These are phyloP conservation scores for Tinospora cordifolia DNA, from an alignment of 164 flowering plant species.

Conservation along the genomic window DNA sequence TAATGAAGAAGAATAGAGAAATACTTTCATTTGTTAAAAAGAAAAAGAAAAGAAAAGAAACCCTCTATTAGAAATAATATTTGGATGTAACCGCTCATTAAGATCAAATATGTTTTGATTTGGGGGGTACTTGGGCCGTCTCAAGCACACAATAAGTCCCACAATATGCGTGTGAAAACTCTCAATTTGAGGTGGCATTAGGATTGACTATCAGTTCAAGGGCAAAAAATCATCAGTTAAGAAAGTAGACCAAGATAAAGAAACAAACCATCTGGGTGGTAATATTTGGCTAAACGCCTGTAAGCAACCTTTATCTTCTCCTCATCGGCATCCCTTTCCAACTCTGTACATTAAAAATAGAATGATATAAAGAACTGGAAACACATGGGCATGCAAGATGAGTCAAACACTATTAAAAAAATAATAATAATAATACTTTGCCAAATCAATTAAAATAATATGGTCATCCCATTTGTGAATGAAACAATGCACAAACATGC, in stretches of 20 bases:
- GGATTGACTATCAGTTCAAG: background rate
- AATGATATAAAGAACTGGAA: background rate
- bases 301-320: constrained; percentile 80
- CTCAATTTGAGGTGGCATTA: too few species aligned
- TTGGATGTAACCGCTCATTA: too few species aligned
- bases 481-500: background rate
- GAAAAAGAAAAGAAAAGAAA: too few species aligned
- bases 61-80: too few species aligned
- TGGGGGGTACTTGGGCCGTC: too few species aligned
- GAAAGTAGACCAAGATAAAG: constrained; percentile 11
- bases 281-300: constrained; percentile 82
- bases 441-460: background rate
- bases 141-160: too few species aligned
- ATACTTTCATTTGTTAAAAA: background rate
- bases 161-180: too few species aligned
- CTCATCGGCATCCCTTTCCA: constrained; percentile 86
- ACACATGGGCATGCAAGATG: background rate
- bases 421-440: too few species aligned
- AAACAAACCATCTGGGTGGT: constrained; percentile 95
- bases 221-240: background rate
- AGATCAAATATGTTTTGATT: too few species aligned
- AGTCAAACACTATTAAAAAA: background rate
- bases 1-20: background rate
- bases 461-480: background rate
- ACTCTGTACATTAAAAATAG: constrained; percentile 35